Percentiles rank a stretch among this genome's conserved stretches.
Evolutionary conservation across 2,329 filamentous ascomycete genomes (phyloP).

Genomic region (Chaetomium olivaceum): DNA sequence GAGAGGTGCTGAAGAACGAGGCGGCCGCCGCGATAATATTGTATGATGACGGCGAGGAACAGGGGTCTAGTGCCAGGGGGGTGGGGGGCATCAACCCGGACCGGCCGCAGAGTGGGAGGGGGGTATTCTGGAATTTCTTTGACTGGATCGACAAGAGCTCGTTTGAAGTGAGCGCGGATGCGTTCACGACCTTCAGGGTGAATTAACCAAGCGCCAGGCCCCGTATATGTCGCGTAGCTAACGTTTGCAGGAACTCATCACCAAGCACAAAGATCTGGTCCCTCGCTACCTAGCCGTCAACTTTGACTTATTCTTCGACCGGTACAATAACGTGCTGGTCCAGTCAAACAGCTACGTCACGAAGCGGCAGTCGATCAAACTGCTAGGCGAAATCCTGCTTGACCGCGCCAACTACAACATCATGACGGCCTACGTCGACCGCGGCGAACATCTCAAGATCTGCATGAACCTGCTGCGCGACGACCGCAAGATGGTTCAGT

Average conservation of each 20-base stretch:
- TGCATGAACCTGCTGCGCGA: conserved; percentile 97
- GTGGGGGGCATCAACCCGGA: conserved; percentile 76
- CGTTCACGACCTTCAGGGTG: conserved; percentile 95
- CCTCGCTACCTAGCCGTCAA: conserved; percentile 85
- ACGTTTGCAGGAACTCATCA: conserved; percentile 75
- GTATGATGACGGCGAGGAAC: conserved; percentile 79
- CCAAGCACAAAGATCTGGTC: conserved; percentile 88
- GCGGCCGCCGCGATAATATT: conserved; percentile 86
- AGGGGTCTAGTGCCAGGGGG: conserved; percentile 71
- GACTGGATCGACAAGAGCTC: conserved; percentile 95
- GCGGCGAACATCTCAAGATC: conserved; percentile 93
- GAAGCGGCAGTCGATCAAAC: conserved; percentile 95
- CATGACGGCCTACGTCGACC: conserved; percentile 96
- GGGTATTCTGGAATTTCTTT: conserved; percentile 96
- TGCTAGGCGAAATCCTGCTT: conserved; percentile 90
- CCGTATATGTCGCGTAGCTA: neutral
- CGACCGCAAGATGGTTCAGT: conserved; percentile 98
- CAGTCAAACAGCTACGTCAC: conserved; percentile 97
- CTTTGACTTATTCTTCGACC: conserved; percentile 89
- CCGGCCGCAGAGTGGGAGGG: conserved; percentile 71
- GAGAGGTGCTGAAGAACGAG: conserved; percentile 87
- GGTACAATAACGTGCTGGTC: conserved; percentile 84
- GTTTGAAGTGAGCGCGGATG: conserved; percentile 95
- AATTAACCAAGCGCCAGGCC: conserved; percentile 33
- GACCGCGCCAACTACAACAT: conserved; percentile 96